Percentiles rank a stretch among this genome's conserved stretches.
These are phyloP conservation scores for Abelmoschus esculentus DNA, from an alignment of 345 rosid genomes.

Conservation along the genomic window DNA sequence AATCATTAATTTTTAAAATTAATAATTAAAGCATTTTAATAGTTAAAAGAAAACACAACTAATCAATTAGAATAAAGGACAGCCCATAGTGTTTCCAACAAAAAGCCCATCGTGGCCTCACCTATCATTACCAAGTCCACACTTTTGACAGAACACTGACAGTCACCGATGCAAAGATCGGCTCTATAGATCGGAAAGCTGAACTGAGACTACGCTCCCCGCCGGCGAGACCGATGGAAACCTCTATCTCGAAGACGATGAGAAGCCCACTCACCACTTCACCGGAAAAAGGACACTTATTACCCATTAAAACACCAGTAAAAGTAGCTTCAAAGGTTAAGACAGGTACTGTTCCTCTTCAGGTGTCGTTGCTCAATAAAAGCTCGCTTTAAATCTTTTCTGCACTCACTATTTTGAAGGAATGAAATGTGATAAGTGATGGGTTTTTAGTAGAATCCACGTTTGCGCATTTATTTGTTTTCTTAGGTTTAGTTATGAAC, in stretches of 20 bases:
- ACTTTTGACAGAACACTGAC: too few species aligned
- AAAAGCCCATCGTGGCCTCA: not conserved
- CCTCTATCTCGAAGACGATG: slow-evolving; percentile 2
- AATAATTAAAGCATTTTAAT: too few species aligned
- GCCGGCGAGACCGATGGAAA: slow-evolving; percentile 12
- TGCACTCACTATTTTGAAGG: not conserved
- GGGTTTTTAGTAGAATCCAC: not conserved
- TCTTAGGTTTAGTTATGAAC: not conserved
- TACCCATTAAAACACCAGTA: not conserved
- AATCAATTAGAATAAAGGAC: too few species aligned
- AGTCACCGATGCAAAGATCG: too few species aligned
- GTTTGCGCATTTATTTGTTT: not conserved
- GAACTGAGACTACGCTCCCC: not conserved
- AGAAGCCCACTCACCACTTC: not conserved
- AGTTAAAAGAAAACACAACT: too few species aligned
- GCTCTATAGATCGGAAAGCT: not conserved
- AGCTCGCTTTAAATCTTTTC: not conserved
- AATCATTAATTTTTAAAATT: too few species aligned
- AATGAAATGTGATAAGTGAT: not conserved
- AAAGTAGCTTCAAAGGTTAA: not conserved
- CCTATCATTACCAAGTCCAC: not conserved
- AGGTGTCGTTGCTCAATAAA: slow-evolving; percentile 9
- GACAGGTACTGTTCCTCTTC: slow-evolving; percentile 5
- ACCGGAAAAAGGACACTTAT: not conserved
- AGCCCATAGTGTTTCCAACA: not conserved